Conservation (phyloP, 2,329 filamentous ascomycete species). For the Ophiostoma quercus region DNA sequence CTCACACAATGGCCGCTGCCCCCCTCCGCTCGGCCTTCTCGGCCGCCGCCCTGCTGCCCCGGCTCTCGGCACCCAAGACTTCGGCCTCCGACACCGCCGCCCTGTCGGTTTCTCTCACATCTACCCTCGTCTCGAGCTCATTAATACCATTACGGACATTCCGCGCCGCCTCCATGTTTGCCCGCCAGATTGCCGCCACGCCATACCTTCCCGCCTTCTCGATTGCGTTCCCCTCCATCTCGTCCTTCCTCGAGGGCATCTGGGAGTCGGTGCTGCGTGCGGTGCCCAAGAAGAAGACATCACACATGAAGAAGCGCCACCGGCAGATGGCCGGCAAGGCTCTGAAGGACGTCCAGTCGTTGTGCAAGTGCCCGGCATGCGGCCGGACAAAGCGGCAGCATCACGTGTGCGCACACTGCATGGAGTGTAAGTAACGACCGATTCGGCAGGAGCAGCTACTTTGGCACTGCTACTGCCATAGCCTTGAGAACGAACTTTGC, state of each 20-base stretch:
- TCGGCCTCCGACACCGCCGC: slow-evolving; percentile 3
- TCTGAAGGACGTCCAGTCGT: slow-evolving; percentile 77
- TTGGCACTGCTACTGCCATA: neutral
- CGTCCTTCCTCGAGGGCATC: slow-evolving; percentile 64
- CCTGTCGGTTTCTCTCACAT: slow-evolving; percentile 17
- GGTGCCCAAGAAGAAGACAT: slow-evolving; percentile 98
- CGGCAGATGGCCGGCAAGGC: slow-evolving; percentile 95
- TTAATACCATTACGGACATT: slow-evolving; percentile 21
- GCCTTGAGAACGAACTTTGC: slow-evolving; percentile 12
- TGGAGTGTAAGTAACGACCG: slow-evolving; percentile 23
- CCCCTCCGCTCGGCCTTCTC: slow-evolving; percentile 24
- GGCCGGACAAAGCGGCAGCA: slow-evolving; percentile 85
- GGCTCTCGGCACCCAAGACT: slow-evolving; percentile 17
- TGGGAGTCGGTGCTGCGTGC: slow-evolving; percentile 91
- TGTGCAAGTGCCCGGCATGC: slow-evolving; percentile 87
- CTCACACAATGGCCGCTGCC: slow-evolving; percentile 18
- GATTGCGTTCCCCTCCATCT: slow-evolving; percentile 46
- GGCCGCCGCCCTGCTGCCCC: slow-evolving; percentile 19
- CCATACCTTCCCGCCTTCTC: slow-evolving; percentile 33
- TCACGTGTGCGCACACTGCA: slow-evolving; percentile 76
- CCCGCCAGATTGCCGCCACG: slow-evolving; percentile 39
- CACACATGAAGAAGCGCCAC: slow-evolving; percentile 89
- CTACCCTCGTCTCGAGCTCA: slow-evolving; percentile 15
- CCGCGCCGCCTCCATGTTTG: slow-evolving; percentile 40
- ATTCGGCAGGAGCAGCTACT: neutral